Evolutionary conservation across 2,329 filamentous ascomycete species (phyloP).

Genomic region (Cladosporium sp.): DNA sequence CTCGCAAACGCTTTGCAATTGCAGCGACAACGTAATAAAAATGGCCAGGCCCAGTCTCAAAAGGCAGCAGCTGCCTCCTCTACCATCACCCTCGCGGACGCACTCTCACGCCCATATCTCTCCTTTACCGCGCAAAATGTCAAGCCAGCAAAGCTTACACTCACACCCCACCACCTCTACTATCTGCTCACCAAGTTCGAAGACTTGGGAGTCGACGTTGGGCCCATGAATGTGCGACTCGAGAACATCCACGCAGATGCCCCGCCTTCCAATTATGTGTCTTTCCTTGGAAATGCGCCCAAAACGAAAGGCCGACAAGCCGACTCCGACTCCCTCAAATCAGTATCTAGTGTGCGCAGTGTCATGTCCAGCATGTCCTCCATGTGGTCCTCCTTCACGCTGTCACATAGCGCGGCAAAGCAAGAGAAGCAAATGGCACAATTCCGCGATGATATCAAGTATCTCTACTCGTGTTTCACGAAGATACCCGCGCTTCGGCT

Average conservation of each 20-base stretch:
- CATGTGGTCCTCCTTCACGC: conserved; percentile 84
- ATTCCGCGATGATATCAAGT: conserved; percentile 84
- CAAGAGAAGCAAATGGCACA: conserved; percentile 88
- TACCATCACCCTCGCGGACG: conserved; percentile 73
- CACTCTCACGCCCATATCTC: conserved; percentile 78
- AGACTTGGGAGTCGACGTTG: conserved; percentile 85
- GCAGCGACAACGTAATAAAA: conserved; percentile 70
- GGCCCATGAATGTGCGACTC: conserved; percentile 92
- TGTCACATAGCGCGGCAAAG: conserved; percentile 78
- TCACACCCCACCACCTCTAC: conserved; percentile 95
- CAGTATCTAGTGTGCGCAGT: conserved; percentile 93
- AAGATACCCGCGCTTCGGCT: conserved; percentile 92
- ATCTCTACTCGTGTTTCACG: conserved; percentile 96
- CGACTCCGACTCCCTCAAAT: conserved; percentile 88
- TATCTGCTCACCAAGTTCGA: conserved; percentile 95
- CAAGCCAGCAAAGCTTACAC: conserved; percentile 86
- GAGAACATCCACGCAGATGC: conserved; percentile 91
- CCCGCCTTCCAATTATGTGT: conserved; percentile 89
- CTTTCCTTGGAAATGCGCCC: conserved; percentile 84
- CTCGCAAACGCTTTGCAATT: conserved; percentile 93
- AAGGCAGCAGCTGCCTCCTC: conserved; percentile 68
- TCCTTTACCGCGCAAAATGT: conserved; percentile 81
- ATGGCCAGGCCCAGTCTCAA: conserved; percentile 48
- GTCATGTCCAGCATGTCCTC: conserved; percentile 97
- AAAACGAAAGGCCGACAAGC: conserved; percentile 76